Evolutionary conservation across 2,329 filamentous ascomycete genomes (phyloP).

Genomic region (Shiraia bambusicola): DNA sequence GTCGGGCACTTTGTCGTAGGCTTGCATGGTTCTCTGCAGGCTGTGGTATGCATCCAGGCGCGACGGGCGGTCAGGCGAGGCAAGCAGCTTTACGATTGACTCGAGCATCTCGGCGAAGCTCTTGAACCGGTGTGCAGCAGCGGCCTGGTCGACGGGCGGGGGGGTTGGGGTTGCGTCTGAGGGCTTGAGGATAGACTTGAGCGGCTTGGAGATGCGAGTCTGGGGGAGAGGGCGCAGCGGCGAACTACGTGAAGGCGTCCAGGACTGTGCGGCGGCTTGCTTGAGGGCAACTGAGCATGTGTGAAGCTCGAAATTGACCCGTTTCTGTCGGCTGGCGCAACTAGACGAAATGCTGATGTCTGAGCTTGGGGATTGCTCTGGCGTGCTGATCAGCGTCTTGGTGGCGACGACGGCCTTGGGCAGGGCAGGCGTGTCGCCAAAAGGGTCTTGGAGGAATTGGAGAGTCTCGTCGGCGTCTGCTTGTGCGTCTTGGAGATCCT

Average conservation of each 20-base stretch:
- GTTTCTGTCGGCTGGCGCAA: conserved; percentile 40
- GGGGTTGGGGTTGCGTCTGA: conserved; percentile 47
- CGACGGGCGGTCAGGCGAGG: conserved; percentile 68
- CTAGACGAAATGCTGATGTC: conserved; percentile 39
- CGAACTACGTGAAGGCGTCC: conserved; percentile 43
- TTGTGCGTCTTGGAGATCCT: conserved; percentile 45
- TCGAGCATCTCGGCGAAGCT: conserved; percentile 80
- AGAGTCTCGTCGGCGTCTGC: conserved; percentile 43
- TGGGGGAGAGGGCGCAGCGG: conserved; percentile 51
- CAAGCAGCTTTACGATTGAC: conserved; percentile 78
- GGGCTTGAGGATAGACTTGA: conserved; percentile 82
- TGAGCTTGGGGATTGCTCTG: conserved; percentile 49
- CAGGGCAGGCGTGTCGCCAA: conserved; percentile 35
- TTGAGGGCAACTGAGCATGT: conserved; percentile 59
- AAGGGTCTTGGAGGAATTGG: conserved; percentile 47
- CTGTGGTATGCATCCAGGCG: conserved; percentile 85
- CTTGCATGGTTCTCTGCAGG: conserved; percentile 72
- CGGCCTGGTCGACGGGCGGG: conserved; percentile 41
- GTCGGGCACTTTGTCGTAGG: conserved; percentile 75
- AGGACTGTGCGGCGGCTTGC: conserved; percentile 23
- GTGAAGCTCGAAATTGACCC: conserved; percentile 65
- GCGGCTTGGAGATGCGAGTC: conserved; percentile 55
- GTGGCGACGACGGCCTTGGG: conserved; percentile 22
- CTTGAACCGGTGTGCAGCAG: conserved; percentile 51
- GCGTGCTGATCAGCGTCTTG: conserved; percentile 34